phyloP scores from a whole-genome alignment of 2,329 filamentous ascomycete genomes.

The Beauveria pseudobassiana region DNA sequence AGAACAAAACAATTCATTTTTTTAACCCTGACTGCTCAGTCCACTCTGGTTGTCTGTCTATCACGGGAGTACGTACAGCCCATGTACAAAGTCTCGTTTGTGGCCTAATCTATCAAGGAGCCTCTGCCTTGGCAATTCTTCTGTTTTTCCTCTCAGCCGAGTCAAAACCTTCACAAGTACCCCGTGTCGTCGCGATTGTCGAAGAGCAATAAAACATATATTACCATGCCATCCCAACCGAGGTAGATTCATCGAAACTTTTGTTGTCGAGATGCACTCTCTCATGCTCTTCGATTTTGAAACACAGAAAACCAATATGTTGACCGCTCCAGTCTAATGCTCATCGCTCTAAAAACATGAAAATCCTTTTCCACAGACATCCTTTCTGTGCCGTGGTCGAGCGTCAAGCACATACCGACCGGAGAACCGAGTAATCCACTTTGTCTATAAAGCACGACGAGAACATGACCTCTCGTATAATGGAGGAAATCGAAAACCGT shows the following conservation, averaged over 20 bases:
- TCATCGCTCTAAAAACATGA: slow-evolving; percentile 21
- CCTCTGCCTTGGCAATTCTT: slow-evolving; percentile 18
- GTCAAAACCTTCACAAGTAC: slow-evolving; percentile 17
- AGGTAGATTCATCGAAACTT: slow-evolving; percentile 26
- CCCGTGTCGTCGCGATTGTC: slow-evolving; percentile 19
- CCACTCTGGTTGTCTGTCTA: slow-evolving; percentile 25
- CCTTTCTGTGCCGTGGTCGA: slow-evolving; percentile 20
- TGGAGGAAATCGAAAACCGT: slow-evolving; percentile 24
- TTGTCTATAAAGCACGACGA: slow-evolving; percentile 51
- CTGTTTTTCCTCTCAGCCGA: slow-evolving; percentile 24
- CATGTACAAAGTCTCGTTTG: slow-evolving; percentile 18
- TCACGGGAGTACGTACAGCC: slow-evolving; percentile 23
- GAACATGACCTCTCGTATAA: slow-evolving; percentile 38
- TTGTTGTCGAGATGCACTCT: slow-evolving; percentile 30
- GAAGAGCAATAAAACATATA: slow-evolving; percentile 20
- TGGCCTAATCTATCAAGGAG: slow-evolving; percentile 20
- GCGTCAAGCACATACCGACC: slow-evolving; percentile 32
- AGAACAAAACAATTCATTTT: slow-evolving; percentile 22
- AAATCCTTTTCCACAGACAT: slow-evolving; percentile 17
- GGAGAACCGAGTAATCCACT: slow-evolving; percentile 58
- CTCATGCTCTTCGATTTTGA: slow-evolving; percentile 26
- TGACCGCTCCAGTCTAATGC: slow-evolving; percentile 25
- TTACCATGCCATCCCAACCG: slow-evolving; percentile 26
- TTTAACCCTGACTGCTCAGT: slow-evolving; percentile 24
- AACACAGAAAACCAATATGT: slow-evolving; percentile 29